phyloP scores from a whole-genome alignment of 805 yeast genomes.

The Spathaspora arborariae region DNA sequence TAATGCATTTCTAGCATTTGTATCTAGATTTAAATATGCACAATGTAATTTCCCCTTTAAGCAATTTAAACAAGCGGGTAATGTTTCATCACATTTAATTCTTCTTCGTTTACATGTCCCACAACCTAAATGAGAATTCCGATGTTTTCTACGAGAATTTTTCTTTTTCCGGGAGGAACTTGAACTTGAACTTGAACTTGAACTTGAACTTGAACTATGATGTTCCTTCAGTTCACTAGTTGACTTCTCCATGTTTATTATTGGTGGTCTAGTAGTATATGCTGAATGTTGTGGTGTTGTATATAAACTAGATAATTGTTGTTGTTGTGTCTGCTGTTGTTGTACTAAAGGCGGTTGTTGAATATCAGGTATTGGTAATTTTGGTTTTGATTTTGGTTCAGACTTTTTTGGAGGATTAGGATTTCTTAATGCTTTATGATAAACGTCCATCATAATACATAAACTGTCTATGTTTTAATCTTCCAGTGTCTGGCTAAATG shows the following conservation, averaged over 20 bases:
- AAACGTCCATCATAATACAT: constrained; percentile 16
- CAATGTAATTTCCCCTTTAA: constrained; percentile 43
- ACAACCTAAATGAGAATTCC: constrained; percentile 75
- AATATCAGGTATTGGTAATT: not conserved
- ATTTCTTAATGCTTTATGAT: constrained; percentile 28
- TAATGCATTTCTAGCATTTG: constrained; percentile 46
- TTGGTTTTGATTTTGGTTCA: constrained; percentile 7
- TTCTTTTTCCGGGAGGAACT: constrained; percentile 23
- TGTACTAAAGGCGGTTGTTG: no score
- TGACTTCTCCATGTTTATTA: not conserved
- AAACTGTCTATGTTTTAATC: not conserved
- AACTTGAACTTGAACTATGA: not conserved
- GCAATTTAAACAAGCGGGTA: constrained; percentile 48
- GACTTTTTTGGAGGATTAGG: constrained; percentile 33
- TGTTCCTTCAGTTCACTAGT: constrained; percentile 5
- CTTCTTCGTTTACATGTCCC: constrained; percentile 53
- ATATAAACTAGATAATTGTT: not conserved
- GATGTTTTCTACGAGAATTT: constrained; percentile 54
- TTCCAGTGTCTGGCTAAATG: not conserved
- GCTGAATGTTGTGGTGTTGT: constrained; percentile 2
- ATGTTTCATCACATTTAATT: constrained; percentile 48
- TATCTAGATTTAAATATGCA: constrained; percentile 44
- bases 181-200: not conserved
- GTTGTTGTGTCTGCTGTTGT: constrained; percentile 4
- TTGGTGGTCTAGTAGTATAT: constrained; percentile 7